Evolutionary conservation across 306 rosid species (phyloP), one percentile per base, ranked within the genome.

Genomic region (Quercus mongolica): DNA sequence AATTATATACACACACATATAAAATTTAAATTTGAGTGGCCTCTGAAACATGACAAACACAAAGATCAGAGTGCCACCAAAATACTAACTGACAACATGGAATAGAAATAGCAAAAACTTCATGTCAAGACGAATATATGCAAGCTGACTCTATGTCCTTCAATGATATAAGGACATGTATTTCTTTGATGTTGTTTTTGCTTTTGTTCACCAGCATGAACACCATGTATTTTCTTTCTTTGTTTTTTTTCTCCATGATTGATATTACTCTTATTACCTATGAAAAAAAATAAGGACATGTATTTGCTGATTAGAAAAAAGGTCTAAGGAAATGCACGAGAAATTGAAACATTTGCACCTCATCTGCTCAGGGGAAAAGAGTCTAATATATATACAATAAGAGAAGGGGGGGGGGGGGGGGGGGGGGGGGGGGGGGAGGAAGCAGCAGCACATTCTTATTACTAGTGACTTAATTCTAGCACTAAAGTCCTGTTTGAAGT

Each of bases 71-170:
- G 25, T 15, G 56, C 51, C 38, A 28, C 25, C 35, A 41, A 75
- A 71, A 41, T 13, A 4, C 70, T 25, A 71, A 58, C 31, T 61
- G 17, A 26, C 6, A 65, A 63, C 18, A 21, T 23, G 23, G 13
- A 26, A 44, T 41, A 71, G 74, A 59, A 14, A 52, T 8, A 70
- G 81, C 59, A 61, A 74, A 84, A 71, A 55, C 56, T 75, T 65
- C 21, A 67, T 35, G 21, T 35, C 11, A 31, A 68, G 79, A 67
- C 11, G 14, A 59, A 71, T 38, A 54, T 63, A 56, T 68, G 33
- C 6, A 44, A 76, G 76, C 65, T 56, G 35, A 73, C 44, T 28
- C 0, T 26, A 26, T 0, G 11, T 13, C 38, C n/a, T 25, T 13
- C 69, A 4, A 15, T 49, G 54, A 13, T 49, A 49, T 49, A 49